Conservation (phyloP, 176 grass and related monocot species). For the Luzula sylvatica region DNA sequence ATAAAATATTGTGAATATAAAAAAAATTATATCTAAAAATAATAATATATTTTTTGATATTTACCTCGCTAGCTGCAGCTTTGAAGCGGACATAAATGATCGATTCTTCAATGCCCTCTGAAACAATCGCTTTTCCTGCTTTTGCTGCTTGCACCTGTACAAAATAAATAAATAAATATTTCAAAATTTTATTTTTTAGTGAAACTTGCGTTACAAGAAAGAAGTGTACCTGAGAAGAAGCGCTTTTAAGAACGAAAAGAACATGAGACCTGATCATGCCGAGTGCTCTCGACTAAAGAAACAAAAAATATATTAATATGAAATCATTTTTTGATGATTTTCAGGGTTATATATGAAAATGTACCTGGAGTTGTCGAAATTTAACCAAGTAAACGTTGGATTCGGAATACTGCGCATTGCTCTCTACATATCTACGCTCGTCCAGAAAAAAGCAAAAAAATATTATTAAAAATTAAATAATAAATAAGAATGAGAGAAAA, state of each 20-base stretch:
- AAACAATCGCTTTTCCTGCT: slow-evolving; percentile 54
- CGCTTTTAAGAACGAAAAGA: slow-evolving; percentile 84
- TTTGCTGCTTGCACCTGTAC: slow-evolving; percentile 79
- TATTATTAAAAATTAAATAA: not conserved
- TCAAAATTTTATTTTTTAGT: too few species aligned
- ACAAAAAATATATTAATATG: slow-evolving; percentile 23
- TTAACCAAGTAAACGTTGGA: slow-evolving; percentile 98
- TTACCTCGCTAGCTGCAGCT: slow-evolving; percentile 91
- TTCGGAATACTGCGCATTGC: slow-evolving; percentile 93
- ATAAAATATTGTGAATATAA: slow-evolving; percentile 8
- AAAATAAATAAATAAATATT: slow-evolving; percentile 3
- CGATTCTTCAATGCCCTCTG: slow-evolving; percentile 87
- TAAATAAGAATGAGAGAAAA: slow-evolving; percentile 10
- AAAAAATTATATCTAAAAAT: not conserved
- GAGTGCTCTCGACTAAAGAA: slow-evolving; percentile 73
- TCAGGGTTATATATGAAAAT: slow-evolving; percentile 14
- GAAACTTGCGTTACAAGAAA: not conserved
- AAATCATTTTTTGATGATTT: slow-evolving; percentile 5
- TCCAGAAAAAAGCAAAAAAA: slow-evolving; percentile 10
- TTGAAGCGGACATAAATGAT: slow-evolving; percentile 99
- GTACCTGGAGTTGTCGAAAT: slow-evolving; percentile 90
- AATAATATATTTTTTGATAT: not conserved
- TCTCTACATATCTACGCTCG: slow-evolving; percentile 79
- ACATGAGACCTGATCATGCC: slow-evolving; percentile 93
- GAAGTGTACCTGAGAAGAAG: slow-evolving; percentile 64